Evolutionary conservation across 768 basidiomycete genomes (phyloP), one percentile per base, ranked within the genome.

Genomic region (Naganishia vaughanmartiniae): DNA sequence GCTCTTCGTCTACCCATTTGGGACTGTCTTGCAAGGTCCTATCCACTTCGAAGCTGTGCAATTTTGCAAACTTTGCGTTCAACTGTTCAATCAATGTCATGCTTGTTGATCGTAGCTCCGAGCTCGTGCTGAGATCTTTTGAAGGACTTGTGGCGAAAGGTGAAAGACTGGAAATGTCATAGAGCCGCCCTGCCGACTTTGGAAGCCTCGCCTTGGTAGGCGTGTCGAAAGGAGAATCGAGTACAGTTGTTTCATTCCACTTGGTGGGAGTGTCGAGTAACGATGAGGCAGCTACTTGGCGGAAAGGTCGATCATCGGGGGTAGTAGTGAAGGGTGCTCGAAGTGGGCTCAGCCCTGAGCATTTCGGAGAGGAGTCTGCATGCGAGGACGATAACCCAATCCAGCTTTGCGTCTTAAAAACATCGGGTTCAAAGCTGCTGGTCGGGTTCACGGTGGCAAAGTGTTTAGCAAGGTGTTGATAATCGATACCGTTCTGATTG

Each of bases 81-180:
- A 63, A 63, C 39, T 63, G 60, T 30, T 63, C 60, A 28, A 63
- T 63, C 60, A 63, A 30, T 11, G 60, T 63, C 60, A 42, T 17
- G 12, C 6, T 39, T 19, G n/a, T 63, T 15, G 42, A n/a, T 46
- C 24, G 24, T 12, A 63, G 24, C 24, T 63, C 60, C 36, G 28
- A 30, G 17, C 24, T 42, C 5, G 26, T 36, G 5, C 39, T 39
- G 31, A 33, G 26, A 4, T 33, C 28, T 7, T 63, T 46, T 34
- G 12, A 6, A 15, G 39, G 33, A 6, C 26, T n/a, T 26, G 60
- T 26, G 14, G 60, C 46, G 30, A 45, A 26, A 11, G 48, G 21
- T 12, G 60, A 42, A 45, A 24, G 36, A 15, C 42, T 26, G 26
- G 39, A 46, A 26, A 42, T 17, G n/a, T 45, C 60, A 2, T 26